Evolutionary conservation across 2,329 filamentous ascomycete genomes (phyloP), one percentile per base, ranked within the genome.

Genomic region (Reticulascus tulasneorum): DNA sequence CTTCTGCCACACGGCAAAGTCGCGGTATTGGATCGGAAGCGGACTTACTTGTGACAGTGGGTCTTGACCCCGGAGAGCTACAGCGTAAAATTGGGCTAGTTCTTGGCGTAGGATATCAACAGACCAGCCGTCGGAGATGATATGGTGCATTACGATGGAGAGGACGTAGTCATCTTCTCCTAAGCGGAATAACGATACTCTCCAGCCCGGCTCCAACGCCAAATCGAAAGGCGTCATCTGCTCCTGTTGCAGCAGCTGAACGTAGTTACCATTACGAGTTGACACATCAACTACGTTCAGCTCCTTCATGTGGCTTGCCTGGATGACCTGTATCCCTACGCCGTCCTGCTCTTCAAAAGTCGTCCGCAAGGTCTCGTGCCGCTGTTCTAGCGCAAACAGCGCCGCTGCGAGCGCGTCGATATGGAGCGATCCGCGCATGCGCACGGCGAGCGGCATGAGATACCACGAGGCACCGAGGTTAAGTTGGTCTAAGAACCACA

Each of bases 401-500:
- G 47, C 37, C 9, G 10, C 11, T 0, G 21, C 17, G 3, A 50
- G 36, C 1, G 46, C 47, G 6, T 41, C 38, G 4, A 47, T 13
- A 11, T 42, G 6, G 11, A 50, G 36, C 1, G 40, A 19, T 9
- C 47, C 47, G 4, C 28, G 29, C 17, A 50, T 21, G 2, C 46
- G 39, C 3, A 44, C 32, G 3, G 40, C 40, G 11, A 31, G 36
- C 12, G 46, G 44, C 21, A 49, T 44, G 15, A 43, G 34, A 15
- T 48, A 51, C 43, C 47, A 48, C 6, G 37, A 30, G 2, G 33
- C 17, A 11, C 40, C 47, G 4, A 35, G 35, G 22, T 49, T 29
- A 13, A 51, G 44, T 22, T 45, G 40, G 5, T 51, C 47, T n/a
- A 51, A 29, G 27, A 51, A 51, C 48, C 48, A 51, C 3, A 51